Percentiles rank a stretch among this genome's conserved stretches.
These are phyloP conservation scores for Aspergillus fischeri DNA, from an alignment of 2,329 filamentous ascomycete species.

Conservation along the genomic window DNA sequence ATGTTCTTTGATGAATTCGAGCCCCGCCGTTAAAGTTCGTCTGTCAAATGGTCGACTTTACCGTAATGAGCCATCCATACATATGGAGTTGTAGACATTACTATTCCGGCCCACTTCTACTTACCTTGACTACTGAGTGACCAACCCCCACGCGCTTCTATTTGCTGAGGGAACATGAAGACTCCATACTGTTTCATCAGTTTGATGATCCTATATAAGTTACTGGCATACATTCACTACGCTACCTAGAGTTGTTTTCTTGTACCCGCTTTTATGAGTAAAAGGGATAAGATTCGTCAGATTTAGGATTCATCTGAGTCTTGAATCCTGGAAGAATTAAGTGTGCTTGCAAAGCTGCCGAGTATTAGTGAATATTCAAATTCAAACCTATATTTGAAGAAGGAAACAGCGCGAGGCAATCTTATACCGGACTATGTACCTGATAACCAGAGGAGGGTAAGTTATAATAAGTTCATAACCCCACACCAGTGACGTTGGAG, in stretches of 20 bases:
- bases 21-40: too few relatives aligned
- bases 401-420: neutral
- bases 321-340: neutral
- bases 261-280: neutral
- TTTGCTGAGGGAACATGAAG: neutral
- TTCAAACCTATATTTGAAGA: neutral
- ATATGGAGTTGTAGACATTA: neutral
- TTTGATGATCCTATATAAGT: neutral
- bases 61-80: neutral
- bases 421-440: neutral
- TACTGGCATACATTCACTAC: neutral
- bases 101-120: neutral
- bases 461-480: neutral
- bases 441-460: neutral
- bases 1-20: neutral
- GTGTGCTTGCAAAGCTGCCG: neutral
- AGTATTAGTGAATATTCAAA: neutral
- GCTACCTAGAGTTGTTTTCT: neutral
- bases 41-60: neutral
- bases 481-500: constrained; percentile 1
- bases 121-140: neutral
- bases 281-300: neutral
- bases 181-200: neutral
- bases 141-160: neutral
- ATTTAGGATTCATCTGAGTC: too few relatives aligned